Conservation (phyloP, 2,329 filamentous ascomycete genomes). For the Phyllosticta citribraziliensis region DNA sequence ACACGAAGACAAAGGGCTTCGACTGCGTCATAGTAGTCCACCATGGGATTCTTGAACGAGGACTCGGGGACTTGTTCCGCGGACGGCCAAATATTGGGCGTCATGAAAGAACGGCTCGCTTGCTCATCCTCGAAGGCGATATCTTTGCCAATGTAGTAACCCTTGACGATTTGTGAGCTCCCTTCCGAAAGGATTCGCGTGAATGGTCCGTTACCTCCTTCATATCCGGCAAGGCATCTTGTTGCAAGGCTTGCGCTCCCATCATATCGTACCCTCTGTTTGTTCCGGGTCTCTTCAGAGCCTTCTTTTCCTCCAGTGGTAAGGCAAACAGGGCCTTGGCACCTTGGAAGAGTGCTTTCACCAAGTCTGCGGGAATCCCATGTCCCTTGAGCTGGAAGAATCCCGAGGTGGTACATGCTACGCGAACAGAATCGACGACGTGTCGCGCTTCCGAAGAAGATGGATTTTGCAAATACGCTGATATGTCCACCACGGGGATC, state of each 20-base stretch:
- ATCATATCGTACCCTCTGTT: slow-evolving; percentile 12
- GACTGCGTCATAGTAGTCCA: slow-evolving; percentile 1
- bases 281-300: background rate
- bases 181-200: background rate
- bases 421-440: background rate
- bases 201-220: slow-evolving; percentile 10
- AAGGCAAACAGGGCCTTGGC: slow-evolving; percentile 3
- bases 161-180: background rate
- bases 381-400: slow-evolving; percentile 7
- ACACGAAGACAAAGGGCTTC: background rate
- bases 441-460: background rate
- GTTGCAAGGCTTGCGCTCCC: slow-evolving; percentile 11
- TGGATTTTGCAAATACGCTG: background rate
- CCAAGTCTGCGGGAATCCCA: background rate
- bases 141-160: slow-evolving; percentile 8
- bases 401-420: slow-evolving; percentile 1
- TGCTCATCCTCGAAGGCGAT: background rate
- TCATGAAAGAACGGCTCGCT: slow-evolving; percentile 2
- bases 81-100: slow-evolving; percentile 6
- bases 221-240: slow-evolving; percentile 10
- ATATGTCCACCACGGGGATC: slow-evolving; percentile 5
- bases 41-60: background rate
- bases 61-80: background rate
- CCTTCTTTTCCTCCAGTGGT: slow-evolving; percentile 1
- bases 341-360: slow-evolving; percentile 1